phyloP scores from a whole-genome alignment of 108 stramenopile species.

The Stephanodiscus triporus region DNA sequence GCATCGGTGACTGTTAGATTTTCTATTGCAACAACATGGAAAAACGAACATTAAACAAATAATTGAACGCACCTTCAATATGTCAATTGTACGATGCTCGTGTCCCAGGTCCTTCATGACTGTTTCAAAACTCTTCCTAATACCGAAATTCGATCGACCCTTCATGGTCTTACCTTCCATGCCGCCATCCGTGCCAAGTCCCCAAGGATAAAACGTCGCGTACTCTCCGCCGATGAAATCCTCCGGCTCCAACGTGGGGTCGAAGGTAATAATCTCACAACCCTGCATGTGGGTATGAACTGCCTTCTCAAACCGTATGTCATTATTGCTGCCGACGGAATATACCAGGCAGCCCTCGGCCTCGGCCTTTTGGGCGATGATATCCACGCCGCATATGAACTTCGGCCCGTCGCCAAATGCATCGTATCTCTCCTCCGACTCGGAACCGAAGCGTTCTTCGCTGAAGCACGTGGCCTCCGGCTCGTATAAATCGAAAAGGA shows the following conservation, averaged over 20 bases:
- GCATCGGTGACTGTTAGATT: not conserved
- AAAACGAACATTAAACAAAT: not conserved
- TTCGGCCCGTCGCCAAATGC: constrained; percentile 47
- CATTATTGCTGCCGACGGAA: constrained; percentile 45
- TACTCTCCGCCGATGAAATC: constrained; percentile 33
- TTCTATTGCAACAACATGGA: not conserved
- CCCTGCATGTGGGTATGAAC: constrained; percentile 23
- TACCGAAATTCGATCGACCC: not conserved
- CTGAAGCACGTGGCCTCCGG: constrained; percentile 39
- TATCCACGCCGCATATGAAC: constrained; percentile 41
- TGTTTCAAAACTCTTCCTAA: constrained; percentile 25
- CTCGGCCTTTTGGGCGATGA: constrained; percentile 24
- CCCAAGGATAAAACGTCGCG: constrained; percentile 44
- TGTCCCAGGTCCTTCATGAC: constrained; percentile 42
- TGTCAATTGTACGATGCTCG: constrained; percentile 34
- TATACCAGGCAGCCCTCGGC: constrained; percentile 33
- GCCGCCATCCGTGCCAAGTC: constrained; percentile 31
- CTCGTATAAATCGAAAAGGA: constrained; percentile 20
- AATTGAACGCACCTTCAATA: constrained; percentile 23
- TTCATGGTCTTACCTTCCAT: not conserved
- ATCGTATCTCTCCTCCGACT: constrained; percentile 9
- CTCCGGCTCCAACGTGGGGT: constrained; percentile 26
- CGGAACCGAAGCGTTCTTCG: constrained; percentile 39
- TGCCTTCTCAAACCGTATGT: constrained; percentile 34
- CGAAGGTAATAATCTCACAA: constrained; percentile 49